Evolutionary conservation across 2,329 filamentous ascomycete genomes (phyloP).

Genomic region (Hypoxylon sp.): DNA sequence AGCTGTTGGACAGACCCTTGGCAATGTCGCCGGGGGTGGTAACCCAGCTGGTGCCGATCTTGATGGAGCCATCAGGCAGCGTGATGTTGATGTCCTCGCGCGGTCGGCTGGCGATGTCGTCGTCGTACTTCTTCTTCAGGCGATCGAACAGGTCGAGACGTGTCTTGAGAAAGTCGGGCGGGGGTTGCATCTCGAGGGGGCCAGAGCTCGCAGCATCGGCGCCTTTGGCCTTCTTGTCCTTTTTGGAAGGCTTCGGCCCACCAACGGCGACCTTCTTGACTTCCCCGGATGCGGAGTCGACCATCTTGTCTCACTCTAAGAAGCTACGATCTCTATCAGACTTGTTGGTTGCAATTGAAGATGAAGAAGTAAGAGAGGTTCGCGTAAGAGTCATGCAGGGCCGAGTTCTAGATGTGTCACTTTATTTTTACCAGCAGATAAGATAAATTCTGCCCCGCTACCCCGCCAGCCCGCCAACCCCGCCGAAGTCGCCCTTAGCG

Average conservation of each 20-base stretch:
- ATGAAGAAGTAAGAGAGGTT: neutral
- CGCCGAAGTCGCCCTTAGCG: neutral
- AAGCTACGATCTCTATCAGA: neutral
- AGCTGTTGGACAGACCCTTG: slow-evolving; percentile 82
- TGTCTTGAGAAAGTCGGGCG: slow-evolving; percentile 81
- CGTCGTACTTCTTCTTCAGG: slow-evolving; percentile 83
- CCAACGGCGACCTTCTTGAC: slow-evolving; percentile 67
- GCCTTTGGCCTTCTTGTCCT: slow-evolving; percentile 52
- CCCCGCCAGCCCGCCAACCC: slow-evolving; percentile 15
- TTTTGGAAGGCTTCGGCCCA: slow-evolving; percentile 50
- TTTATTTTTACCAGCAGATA: neutral
- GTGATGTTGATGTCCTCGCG: slow-evolving; percentile 78
- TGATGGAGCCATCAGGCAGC: slow-evolving; percentile 74
- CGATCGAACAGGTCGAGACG: slow-evolving; percentile 88
- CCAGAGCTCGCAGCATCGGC: slow-evolving; percentile 49
- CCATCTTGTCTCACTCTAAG: slow-evolving; percentile 12
- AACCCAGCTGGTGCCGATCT: slow-evolving; percentile 84
- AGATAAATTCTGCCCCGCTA: neutral
- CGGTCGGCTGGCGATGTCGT: slow-evolving; percentile 68
- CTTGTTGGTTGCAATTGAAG: neutral
- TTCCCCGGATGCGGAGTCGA: slow-evolving; percentile 41
- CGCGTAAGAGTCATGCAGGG: neutral
- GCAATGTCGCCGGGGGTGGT: slow-evolving; percentile 84
- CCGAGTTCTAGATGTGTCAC: neutral
- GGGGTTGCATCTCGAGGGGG: slow-evolving; percentile 58